These are phyloP conservation scores for Dysphania ambrosioides DNA, from an alignment of 148 eudicot species.

Conservation along the genomic window DNA sequence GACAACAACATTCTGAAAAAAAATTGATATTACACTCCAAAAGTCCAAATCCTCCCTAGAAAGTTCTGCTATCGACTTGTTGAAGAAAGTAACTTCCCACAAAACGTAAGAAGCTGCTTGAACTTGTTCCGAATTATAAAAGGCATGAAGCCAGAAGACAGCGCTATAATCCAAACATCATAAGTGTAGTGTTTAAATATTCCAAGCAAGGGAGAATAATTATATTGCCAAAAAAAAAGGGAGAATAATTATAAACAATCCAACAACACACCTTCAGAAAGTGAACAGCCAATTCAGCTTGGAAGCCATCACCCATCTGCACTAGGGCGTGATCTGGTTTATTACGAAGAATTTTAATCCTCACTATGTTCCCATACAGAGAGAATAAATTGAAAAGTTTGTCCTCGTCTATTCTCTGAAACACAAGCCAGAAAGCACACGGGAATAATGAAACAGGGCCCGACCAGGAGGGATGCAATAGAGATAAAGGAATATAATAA, in stretches of 20 bases:
- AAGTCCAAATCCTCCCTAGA: too few species aligned
- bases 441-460: neutral
- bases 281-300: constrained; percentile 93
- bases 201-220: neutral
- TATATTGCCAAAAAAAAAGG: neutral
- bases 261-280: constrained; percentile 63
- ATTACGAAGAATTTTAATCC: constrained; percentile 81
- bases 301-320: constrained; percentile 93
- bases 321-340: constrained; percentile 95
- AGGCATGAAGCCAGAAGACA: too few species aligned
- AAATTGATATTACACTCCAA: too few species aligned
- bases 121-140: neutral
- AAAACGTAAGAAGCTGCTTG: neutral
- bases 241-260: neutral
- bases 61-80: too few species aligned
- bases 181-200: neutral
- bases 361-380: constrained; percentile 82
- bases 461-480: neutral
- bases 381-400: constrained; percentile 87
- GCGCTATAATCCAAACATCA: too few species aligned
- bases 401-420: constrained; percentile 81
- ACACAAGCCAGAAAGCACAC: neutral
- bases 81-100: too few species aligned
- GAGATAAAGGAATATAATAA: neutral
- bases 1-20: too few species aligned